Base-by-base conservation (phyloP, 805 yeast genomes). In the Saccharomyces paradoxus region DNA sequence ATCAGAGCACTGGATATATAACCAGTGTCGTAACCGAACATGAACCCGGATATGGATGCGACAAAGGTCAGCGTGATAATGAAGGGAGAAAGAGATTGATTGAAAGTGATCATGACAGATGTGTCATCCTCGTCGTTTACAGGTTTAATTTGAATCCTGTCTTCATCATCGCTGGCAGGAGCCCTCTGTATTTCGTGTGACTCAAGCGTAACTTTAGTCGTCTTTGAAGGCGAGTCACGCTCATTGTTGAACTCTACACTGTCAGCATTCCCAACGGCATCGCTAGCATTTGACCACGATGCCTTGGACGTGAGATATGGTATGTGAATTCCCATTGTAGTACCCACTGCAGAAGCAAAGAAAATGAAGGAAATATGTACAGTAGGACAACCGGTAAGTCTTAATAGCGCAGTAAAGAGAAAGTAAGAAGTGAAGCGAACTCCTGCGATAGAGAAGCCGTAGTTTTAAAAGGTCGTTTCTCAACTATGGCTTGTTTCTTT, bases 21-120 rank as follows among this genome's bases (percentile, higher is more conserved):
- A 62, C 98, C 98, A 0, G 98, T 92, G 70, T 92, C 99, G 67
- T 92, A 92, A 61, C 99, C 99, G 72, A 92, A 92, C 89, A 92
- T 82, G 71, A 91, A 89, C 1, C 98, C 98, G 0, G 97, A 90
- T 58, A 92, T 85, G 6, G 97, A 90, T 0, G 97, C 82, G 27
- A 84, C 83, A 51, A 84, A 75, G 0, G 96, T 87, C 52, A 90
- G 71, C 26, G 80, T 71, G 26, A 89, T 73, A 50, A 90, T 89
- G 63, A 87, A 71, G 8, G 76, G 71, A 9, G 94, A 78, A 3
- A 88, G 84, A 54, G 72, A 77, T 12, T 79, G 76, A 61, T 77
- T 76, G 69, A 80, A 72, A 0, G 79, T 73, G 65, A 77, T 73
- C 61, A 77, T 63, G 48, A 76, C 72, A 2, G 81, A 76, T 0